Conservation (phyloP, 257 asterid genomes). For the Lycium barbarum region DNA sequence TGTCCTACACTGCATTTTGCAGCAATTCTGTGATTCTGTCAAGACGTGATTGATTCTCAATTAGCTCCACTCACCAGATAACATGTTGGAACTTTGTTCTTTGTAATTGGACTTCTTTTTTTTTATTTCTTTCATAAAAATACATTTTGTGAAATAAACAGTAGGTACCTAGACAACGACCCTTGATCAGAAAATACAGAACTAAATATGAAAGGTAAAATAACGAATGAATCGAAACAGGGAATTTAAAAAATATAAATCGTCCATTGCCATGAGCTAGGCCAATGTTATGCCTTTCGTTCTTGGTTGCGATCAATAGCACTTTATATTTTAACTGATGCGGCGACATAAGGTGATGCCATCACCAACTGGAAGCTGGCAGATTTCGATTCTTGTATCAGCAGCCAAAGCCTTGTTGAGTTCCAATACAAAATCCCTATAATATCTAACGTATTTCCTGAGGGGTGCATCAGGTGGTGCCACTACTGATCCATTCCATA, state of each 20-base stretch:
- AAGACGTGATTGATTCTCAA: too few species aligned
- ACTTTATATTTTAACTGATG: constrained; percentile 25
- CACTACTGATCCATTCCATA: constrained; percentile 62
- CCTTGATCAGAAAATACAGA: background rate
- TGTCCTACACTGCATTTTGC: too few species aligned
- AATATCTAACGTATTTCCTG: constrained; percentile 37
- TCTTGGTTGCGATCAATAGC: background rate
- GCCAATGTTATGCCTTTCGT: background rate
- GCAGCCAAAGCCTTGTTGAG: constrained; percentile 58
- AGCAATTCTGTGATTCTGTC: too few species aligned
- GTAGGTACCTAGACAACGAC: background rate
- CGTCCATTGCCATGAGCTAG: background rate
- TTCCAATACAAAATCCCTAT: constrained; percentile 41
- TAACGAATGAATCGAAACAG: background rate
- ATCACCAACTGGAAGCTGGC: constrained; percentile 70
- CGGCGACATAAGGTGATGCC: constrained; percentile 72
- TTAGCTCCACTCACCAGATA: too few species aligned
- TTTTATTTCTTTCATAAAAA: too few species aligned
- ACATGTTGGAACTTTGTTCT: too few species aligned
- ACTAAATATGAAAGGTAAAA: background rate
- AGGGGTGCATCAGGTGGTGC: constrained; percentile 45
- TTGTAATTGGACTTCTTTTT: too few species aligned
- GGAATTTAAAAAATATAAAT: background rate
- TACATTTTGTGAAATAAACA: background rate
- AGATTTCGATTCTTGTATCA: constrained; percentile 60